These are phyloP conservation scores for Penicillium thymicola DNA, from an alignment of 2,329 filamentous ascomycete genomes.

Conservation along the genomic window DNA sequence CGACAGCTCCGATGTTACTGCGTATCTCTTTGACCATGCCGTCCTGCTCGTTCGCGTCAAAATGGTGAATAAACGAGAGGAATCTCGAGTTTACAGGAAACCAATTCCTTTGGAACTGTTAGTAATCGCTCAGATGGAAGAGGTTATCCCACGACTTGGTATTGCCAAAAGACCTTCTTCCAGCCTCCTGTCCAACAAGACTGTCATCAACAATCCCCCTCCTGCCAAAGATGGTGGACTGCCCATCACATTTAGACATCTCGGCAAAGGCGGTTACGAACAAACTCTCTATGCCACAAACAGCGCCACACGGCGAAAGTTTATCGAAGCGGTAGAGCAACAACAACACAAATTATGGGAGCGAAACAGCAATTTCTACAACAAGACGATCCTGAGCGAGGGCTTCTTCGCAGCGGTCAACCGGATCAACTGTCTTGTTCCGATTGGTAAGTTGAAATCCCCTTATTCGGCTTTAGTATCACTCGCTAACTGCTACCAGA, in stretches of 20 bases:
- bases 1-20: constrained; percentile 84
- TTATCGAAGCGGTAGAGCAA: constrained; percentile 90
- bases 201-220: constrained; percentile 47
- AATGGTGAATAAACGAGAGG: constrained; percentile 86
- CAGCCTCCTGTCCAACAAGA: constrained; percentile 67
- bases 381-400: constrained; percentile 68
- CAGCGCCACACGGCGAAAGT: constrained; percentile 84
- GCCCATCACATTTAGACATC: constrained; percentile 92
- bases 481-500: constrained; percentile 52
- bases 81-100: constrained; percentile 91
- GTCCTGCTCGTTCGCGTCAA: constrained; percentile 89
- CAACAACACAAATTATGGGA: constrained; percentile 85
- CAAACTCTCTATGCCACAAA: constrained; percentile 83
- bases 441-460: constrained; percentile 64
- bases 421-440: constrained; percentile 89
- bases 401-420: constrained; percentile 88
- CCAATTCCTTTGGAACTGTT: constrained; percentile 92
- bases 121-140: constrained; percentile 94
- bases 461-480: not conserved
- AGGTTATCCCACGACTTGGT: constrained; percentile 78
- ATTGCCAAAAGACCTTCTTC: constrained; percentile 84
- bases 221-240: constrained; percentile 67
- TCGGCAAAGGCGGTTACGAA: constrained; percentile 94
- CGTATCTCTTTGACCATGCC: constrained; percentile 94
- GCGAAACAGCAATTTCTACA: constrained; percentile 65